phyloP scores from a whole-genome alignment of 2,329 filamentous ascomycete species.

The Hirsutella thompsonii region DNA sequence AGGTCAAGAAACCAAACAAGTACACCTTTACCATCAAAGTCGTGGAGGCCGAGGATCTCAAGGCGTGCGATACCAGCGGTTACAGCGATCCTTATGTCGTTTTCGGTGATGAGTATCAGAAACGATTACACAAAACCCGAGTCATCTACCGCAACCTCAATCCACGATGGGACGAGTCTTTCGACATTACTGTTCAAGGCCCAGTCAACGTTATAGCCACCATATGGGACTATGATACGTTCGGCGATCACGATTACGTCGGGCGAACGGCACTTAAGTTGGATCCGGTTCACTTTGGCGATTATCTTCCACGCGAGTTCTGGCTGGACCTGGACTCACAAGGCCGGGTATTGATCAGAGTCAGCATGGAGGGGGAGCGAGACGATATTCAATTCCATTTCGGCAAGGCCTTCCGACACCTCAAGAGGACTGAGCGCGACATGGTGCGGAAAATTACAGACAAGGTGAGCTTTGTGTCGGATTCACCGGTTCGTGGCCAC shows the following conservation, averaged over 20 bases:
- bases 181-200: slow-evolving; percentile 88
- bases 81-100: slow-evolving; percentile 95
- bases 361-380: slow-evolving; percentile 97
- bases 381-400: slow-evolving; percentile 99
- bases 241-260: slow-evolving; percentile 95
- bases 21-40: slow-evolving; percentile 99
- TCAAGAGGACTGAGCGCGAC: slow-evolving; percentile 92
- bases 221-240: slow-evolving; percentile 95
- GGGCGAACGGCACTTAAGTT: slow-evolving; percentile 93
- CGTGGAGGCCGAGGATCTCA: slow-evolving; percentile 92
- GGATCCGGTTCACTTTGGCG: slow-evolving; percentile 94
- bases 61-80: slow-evolving; percentile 93
- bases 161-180: slow-evolving; percentile 92
- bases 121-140: slow-evolving; percentile 86
- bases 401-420: slow-evolving; percentile 86
- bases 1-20: slow-evolving; percentile 58
- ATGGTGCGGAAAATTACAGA: slow-evolving; percentile 98
- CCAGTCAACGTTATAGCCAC: slow-evolving; percentile 92
- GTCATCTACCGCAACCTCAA: slow-evolving; percentile 85
- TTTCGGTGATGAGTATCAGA: slow-evolving; percentile 93
- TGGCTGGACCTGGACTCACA: slow-evolving; percentile 97
- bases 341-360: slow-evolving; percentile 73
- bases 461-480: slow-evolving; percentile 41
- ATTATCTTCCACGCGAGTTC: slow-evolving; percentile 90
- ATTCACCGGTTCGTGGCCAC: background rate